Evolutionary conservation across 352 stramenopile species (phyloP), one percentile per base, ranked within the genome.

Genomic region (Phytophthora fragariaefolia): DNA sequence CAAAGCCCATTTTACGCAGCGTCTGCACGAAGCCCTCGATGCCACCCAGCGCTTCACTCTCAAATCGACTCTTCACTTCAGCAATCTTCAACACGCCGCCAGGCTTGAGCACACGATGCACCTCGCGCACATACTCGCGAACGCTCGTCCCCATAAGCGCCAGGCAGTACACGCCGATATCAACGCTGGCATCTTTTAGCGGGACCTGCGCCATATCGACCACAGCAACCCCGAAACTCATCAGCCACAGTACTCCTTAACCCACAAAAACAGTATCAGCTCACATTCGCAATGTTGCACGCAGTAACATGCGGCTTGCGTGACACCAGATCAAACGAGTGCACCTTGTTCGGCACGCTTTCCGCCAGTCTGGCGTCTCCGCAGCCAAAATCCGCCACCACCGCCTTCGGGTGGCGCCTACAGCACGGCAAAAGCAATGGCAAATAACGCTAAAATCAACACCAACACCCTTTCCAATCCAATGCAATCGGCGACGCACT

Each of bases 131-230:
- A 81, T 99, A 99, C 66, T 99, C 96, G 23, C 89, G 83, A 38
- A 99, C 83, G 67, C 98, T 99, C 22, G 95, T 99, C 22, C 97
- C 98, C 98, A 99, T 99, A 24, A 99, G 85, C 20, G 97, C 95
- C 22, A 99, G 84, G 72, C 95, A 99, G 74, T 99, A 99, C 15
- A 99, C 89, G 15, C 78, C 97, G 55, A 99, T 91, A 76, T 99
- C 96, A 2, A 99, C 83, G 17, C 77, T 91, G 52, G 76, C 78
- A 61, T 98, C 72, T 1, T 77, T 42, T 10, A 99, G 79, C 20
- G 97, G 97, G 28, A 99, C 96, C 82, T 98, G 71, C n/a, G 47
- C 8, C 51, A 73, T n/a, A n/a, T n/a, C n/a, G n/a, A n/a, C 38
- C 27, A 70, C 40, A 46, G 28, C 32, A 40, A 40, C 12, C 10